Evolutionary conservation across 2,329 filamentous ascomycete species (phyloP).

Genomic region (Ascochyta rabiei): DNA sequence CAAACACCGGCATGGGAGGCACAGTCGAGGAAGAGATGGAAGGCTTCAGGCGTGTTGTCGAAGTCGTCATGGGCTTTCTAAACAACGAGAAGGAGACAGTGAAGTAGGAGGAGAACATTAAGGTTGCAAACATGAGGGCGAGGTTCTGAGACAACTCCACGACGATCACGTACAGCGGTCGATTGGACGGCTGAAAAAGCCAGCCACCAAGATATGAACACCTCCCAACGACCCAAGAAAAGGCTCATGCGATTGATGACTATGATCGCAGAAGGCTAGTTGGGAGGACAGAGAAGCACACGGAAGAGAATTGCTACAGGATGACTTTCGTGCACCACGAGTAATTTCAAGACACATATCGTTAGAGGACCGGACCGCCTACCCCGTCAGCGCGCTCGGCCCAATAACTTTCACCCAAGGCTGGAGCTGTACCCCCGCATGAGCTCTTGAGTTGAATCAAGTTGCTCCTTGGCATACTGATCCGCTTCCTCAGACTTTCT

Average conservation of each 20-base stretch:
- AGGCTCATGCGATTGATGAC: too few relatives aligned
- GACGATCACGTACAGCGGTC: not conserved
- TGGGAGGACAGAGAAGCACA: not conserved
- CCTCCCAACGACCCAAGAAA: too few relatives aligned
- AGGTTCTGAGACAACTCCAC: not conserved
- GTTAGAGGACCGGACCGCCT: slow-evolving; percentile 1
- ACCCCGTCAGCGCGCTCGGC: not conserved
- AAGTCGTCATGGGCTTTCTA: slow-evolving; percentile 61
- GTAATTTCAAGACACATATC: not conserved
- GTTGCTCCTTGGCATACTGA: slow-evolving; percentile 59
- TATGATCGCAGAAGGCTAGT: not conserved
- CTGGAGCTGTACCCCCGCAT: not conserved
- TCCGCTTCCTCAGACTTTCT: slow-evolving; percentile 63
- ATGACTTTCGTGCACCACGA: too few relatives aligned
- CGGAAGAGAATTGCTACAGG: not conserved
- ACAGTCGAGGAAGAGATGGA: slow-evolving; percentile 95
- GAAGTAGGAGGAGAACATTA: not conserved
- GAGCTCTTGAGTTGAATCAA: slow-evolving; percentile 44
- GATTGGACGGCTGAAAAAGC: not conserved
- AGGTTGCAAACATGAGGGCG: too few relatives aligned
- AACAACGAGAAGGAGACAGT: slow-evolving; percentile 1
- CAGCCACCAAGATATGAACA: too few relatives aligned
- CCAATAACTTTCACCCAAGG: not conserved
- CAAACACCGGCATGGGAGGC: slow-evolving; percentile 74
- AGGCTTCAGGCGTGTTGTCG: slow-evolving; percentile 75